These are phyloP conservation scores for Apiospora rasikravindrae DNA, from an alignment of 2,329 filamentous ascomycete species.

Conservation along the genomic window DNA sequence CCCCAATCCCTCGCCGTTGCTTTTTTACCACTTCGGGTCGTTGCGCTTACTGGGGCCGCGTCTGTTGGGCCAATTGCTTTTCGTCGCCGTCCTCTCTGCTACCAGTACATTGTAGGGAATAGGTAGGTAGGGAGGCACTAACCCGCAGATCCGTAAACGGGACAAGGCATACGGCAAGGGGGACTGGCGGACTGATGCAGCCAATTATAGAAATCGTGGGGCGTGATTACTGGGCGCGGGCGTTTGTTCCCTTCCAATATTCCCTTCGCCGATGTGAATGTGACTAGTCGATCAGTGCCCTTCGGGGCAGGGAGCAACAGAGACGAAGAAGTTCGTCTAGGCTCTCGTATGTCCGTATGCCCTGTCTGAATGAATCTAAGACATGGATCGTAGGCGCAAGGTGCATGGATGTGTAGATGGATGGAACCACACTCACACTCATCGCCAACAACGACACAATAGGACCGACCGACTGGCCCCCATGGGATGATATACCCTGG, in stretches of 20 bases:
- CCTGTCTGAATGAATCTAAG: background rate
- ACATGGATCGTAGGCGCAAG: background rate
- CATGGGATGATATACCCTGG: background rate
- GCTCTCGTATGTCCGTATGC: background rate
- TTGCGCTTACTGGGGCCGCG: background rate
- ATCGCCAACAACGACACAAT: background rate
- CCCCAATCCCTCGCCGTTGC: background rate
- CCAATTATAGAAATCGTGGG: constrained; percentile 16
- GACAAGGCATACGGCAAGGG: background rate
- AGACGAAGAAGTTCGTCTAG: background rate
- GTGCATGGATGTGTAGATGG: background rate
- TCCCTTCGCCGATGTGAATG: background rate
- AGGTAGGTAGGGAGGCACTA: background rate
- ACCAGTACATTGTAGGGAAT: background rate
- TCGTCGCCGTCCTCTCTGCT: background rate
- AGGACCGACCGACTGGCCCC: background rate
- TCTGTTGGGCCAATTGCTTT: constrained; percentile 1
- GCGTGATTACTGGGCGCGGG: background rate
- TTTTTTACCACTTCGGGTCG: background rate
- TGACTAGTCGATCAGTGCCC: background rate
- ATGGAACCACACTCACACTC: background rate
- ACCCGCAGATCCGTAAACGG: background rate
- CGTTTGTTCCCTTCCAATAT: background rate
- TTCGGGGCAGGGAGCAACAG: background rate
- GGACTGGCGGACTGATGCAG: background rate